Percentiles rank a stretch among this genome's conserved stretches.
Evolutionary conservation across 495 filamentous ascomycete species (phyloP).

Genomic region (Neurospora sublineolata): DNA sequence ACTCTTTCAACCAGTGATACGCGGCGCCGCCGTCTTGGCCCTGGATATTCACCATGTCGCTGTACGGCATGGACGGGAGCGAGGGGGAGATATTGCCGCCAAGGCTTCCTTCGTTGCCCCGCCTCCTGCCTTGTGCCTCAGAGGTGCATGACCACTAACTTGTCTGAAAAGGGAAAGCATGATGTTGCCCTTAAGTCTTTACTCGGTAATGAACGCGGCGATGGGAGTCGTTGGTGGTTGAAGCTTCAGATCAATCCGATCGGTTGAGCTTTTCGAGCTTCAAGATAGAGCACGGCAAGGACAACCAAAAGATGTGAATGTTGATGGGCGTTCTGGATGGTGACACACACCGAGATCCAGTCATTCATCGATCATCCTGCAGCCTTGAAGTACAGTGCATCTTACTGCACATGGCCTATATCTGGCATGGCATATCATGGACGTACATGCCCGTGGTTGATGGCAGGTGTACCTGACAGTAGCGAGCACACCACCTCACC

Average conservation of each 20-base stretch:
- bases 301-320: background rate
- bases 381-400: background rate
- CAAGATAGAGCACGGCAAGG: background rate
- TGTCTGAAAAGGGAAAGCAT: background rate
- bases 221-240: background rate
- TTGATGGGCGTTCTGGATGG: background rate
- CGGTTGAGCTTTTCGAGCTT: background rate
- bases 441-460: background rate
- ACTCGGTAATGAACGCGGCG: background rate
- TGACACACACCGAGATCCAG: background rate
- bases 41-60: background rate
- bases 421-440: background rate
- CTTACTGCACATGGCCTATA: background rate
- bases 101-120: background rate
- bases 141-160: background rate
- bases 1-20: background rate
- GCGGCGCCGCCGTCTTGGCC: background rate
- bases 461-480: background rate
- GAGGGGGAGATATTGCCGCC: background rate
- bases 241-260: background rate
- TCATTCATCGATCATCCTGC: background rate
- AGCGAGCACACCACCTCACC: background rate
- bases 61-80: background rate
- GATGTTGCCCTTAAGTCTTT: background rate
- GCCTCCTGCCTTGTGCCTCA: background rate